Evolutionary conservation across 768 basidiomycete genomes (phyloP).

Genomic region (Tremella mesenterica): DNA sequence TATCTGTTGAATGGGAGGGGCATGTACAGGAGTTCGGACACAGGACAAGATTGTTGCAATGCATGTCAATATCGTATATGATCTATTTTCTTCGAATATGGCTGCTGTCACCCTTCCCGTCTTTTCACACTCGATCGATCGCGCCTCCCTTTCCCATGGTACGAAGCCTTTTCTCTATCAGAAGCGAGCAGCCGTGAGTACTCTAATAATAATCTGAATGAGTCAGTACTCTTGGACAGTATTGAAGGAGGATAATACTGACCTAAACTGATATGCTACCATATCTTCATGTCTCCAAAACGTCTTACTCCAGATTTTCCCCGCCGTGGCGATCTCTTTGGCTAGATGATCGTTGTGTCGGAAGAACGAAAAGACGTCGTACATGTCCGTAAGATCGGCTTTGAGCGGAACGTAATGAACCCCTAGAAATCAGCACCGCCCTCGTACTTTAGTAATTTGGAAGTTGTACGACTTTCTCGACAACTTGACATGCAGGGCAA

Average conservation of each 20-base stretch:
- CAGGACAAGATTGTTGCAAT: no score
- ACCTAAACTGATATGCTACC: constrained; percentile 42
- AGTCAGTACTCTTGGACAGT: not conserved
- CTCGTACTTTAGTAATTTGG: no score
- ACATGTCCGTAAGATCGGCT: constrained; percentile 45
- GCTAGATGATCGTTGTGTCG: constrained; percentile 43
- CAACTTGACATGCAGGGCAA: no score
- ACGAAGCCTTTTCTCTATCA: constrained; percentile 16
- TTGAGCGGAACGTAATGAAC: constrained; percentile 46
- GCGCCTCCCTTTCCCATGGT: constrained; percentile 13
- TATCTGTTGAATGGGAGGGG: no score
- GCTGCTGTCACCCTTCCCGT: no score
- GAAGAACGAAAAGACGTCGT: constrained; percentile 44
- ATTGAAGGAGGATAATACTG: not conserved
- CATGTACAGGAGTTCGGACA: no score
- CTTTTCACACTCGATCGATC: no score
- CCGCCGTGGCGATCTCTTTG: constrained; percentile 43
- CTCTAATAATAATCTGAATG: constrained; percentile 15
- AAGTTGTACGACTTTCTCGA: no score
- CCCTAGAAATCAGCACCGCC: constrained; percentile 12
- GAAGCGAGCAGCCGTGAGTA: constrained; percentile 8
- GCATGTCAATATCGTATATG: no score
- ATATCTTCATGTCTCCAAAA: constrained; percentile 44
- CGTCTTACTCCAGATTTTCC: constrained; percentile 43
- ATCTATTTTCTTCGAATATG: no score